phyloP scores from a whole-genome alignment of 2,329 filamentous ascomycete species.

The Grosmannia huntii region DNA sequence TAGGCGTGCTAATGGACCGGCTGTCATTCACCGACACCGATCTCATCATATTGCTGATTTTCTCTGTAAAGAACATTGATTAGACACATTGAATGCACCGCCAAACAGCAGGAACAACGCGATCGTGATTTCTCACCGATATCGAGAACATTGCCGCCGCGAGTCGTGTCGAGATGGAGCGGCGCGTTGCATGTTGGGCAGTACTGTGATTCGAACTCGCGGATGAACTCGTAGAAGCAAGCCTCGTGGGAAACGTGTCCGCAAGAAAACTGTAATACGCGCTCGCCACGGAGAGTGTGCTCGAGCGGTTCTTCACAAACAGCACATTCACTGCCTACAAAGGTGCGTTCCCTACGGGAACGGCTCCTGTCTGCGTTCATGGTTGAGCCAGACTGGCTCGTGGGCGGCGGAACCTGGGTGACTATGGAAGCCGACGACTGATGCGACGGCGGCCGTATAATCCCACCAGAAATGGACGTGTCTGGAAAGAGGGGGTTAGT shows the following conservation, averaged over 20 bases:
- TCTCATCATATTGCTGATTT: slow-evolving; percentile 85
- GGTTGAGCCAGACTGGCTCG: slow-evolving; percentile 22
- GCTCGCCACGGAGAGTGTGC: slow-evolving; percentile 85
- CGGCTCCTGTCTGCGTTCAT: slow-evolving; percentile 66
- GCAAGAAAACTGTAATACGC: slow-evolving; percentile 90
- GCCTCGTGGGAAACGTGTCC: slow-evolving; percentile 96
- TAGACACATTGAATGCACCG: too few relatives aligned
- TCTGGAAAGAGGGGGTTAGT: slow-evolving; percentile 12
- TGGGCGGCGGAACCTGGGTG: slow-evolving; percentile 22
- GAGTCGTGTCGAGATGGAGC: slow-evolving; percentile 79
- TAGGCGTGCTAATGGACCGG: slow-evolving; percentile 37
- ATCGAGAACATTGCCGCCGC: slow-evolving; percentile 84
- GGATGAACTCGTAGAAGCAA: slow-evolving; percentile 97
- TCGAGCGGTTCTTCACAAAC: slow-evolving; percentile 95
- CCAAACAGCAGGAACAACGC: background rate
- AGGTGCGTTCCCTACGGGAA: slow-evolving; percentile 79
- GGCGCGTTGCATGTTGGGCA: slow-evolving; percentile 92
- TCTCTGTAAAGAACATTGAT: slow-evolving; percentile 45
- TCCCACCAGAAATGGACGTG: slow-evolving; percentile 24
- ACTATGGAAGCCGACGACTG: slow-evolving; percentile 24
- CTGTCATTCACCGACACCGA: slow-evolving; percentile 60
- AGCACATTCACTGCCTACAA: slow-evolving; percentile 87
- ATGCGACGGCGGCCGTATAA: slow-evolving; percentile 24
- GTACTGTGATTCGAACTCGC: slow-evolving; percentile 84
- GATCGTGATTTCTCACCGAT: slow-evolving; percentile 47